These are phyloP conservation scores for Trichoderma koningii DNA, from an alignment of 2,329 filamentous ascomycete genomes.

Conservation along the genomic window DNA sequence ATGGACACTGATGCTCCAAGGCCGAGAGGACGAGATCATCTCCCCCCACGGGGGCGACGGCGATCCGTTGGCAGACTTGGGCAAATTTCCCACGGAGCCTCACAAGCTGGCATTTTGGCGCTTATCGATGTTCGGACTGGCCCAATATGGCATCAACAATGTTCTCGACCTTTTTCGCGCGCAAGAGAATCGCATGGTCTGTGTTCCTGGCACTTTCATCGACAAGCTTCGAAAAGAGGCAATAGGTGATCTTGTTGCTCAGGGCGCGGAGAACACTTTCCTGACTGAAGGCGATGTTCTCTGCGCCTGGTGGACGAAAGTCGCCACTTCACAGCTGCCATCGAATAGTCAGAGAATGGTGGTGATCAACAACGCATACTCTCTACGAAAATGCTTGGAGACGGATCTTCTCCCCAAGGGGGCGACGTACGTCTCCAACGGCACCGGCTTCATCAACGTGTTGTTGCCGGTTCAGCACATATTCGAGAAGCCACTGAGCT, in stretches of 20 bases:
- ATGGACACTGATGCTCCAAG: background rate
- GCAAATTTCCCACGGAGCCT: background rate
- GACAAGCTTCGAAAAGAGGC: background rate
- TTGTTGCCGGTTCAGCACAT: background rate
- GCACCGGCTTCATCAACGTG: background rate
- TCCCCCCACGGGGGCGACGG: background rate
- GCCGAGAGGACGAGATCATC: background rate
- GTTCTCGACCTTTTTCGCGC: background rate
- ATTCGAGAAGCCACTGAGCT: background rate
- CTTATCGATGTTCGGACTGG: background rate
- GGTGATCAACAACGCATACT: background rate
- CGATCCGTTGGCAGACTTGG: background rate
- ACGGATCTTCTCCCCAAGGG: background rate
- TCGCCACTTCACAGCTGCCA: too few relatives aligned
- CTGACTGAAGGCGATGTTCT: conserved; percentile 2
- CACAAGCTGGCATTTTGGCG: background rate
- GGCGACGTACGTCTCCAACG: background rate
- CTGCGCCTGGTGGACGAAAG: background rate
- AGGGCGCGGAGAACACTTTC: background rate
- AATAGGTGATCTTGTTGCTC: too few relatives aligned
- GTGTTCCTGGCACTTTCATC: background rate
- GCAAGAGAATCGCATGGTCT: conserved; percentile 9
- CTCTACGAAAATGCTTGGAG: background rate
- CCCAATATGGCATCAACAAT: background rate
- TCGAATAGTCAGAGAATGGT: background rate